A percentile compares a stretch with the other conserved stretches of the same genome.
phyloP scores from a whole-genome alignment of 23 red algal species.

The Cyanidiococcus yangmingshanensis region DNA sequence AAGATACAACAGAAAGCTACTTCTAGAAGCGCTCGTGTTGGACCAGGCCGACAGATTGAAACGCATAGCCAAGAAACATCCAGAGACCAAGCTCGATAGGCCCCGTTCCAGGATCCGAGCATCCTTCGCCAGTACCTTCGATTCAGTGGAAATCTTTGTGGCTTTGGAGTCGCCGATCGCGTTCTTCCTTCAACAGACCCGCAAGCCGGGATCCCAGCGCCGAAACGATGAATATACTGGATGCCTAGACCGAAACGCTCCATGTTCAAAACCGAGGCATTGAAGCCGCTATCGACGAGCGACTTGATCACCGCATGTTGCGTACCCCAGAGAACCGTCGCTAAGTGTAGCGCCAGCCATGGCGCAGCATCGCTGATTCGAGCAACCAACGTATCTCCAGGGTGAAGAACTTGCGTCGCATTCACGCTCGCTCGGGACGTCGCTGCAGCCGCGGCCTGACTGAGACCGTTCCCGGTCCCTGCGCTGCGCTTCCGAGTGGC shows the following conservation, averaged over 20 bases:
- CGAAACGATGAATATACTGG: no score
- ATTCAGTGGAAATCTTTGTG: background rate
- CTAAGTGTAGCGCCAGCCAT: slow-evolving; percentile 33
- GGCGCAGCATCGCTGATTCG: background rate
- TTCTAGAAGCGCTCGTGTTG: slow-evolving; percentile 62
- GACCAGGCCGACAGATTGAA: slow-evolving; percentile 60
- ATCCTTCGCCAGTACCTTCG: background rate
- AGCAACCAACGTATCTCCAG: no score
- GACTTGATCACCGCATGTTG: slow-evolving; percentile 87
- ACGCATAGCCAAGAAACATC: slow-evolving; percentile 81
- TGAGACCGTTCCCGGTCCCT: no score
- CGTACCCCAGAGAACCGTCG: slow-evolving; percentile 87
- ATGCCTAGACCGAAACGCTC: slow-evolving; percentile 49
- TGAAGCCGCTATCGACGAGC: slow-evolving; percentile 28
- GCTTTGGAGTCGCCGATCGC: background rate
- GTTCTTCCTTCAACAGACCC: background rate
- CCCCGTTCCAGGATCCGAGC: slow-evolving; percentile 3
- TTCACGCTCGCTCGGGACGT: no score
- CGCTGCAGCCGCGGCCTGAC: no score
- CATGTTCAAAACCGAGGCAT: slow-evolving; percentile 39
- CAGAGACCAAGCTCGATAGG: slow-evolving; percentile 54
- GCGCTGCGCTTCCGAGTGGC: no score
- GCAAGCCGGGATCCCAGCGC: background rate
- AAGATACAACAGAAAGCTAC: slow-evolving; percentile 83
- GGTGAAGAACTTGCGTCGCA: no score